Conservation (phyloP, 352 stramenopile genomes). For the Globisporangium rhizosaccharum region DNA sequence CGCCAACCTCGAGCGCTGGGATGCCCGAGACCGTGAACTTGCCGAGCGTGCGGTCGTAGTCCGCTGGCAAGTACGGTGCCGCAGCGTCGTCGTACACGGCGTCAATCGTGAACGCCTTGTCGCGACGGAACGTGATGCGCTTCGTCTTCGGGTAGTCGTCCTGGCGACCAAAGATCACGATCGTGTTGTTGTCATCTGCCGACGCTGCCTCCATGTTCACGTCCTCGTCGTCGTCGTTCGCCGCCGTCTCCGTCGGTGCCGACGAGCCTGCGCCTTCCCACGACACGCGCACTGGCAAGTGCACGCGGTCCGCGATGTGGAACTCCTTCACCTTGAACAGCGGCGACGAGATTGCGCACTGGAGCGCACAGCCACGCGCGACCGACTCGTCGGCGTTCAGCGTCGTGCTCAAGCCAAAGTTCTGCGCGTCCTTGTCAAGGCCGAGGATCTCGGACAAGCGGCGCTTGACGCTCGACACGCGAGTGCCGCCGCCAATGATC, state of each 20-base stretch:
- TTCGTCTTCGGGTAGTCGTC: conserved; percentile 97
- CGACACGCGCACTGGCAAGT: conserved; percentile 92
- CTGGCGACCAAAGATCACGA: conserved; percentile 94
- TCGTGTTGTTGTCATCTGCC: conserved; percentile 69
- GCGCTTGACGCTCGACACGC: conserved; percentile 95
- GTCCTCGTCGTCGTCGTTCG: conserved; percentile 86
- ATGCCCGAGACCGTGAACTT: conserved; percentile 93
- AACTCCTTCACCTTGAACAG: conserved; percentile 97
- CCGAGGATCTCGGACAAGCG: conserved; percentile 89
- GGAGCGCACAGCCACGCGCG: conserved; percentile 94
- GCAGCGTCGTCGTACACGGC: conserved; percentile 87
- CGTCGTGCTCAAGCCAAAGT: conserved; percentile 97
- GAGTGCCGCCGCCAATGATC: conserved; percentile 95
- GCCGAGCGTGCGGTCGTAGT: conserved; percentile 79
- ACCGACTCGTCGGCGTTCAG: conserved; percentile 99
- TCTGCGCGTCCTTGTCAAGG: conserved; percentile 90
- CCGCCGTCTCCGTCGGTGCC: conserved; percentile 55
- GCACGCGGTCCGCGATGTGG: conserved; percentile 78
- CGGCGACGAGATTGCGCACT: conserved; percentile 98
- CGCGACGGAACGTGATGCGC: conserved; percentile 93
- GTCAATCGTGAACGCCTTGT: conserved; percentile 91
- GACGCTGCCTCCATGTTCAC: conserved; percentile 63
- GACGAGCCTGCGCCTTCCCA: conserved; percentile 83
- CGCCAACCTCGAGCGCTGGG: conserved; percentile 52
- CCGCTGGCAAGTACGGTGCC: conserved; percentile 50